phyloP scores from a whole-genome alignment of 1,139 yeast species.

The Dujonia santamariae region DNA sequence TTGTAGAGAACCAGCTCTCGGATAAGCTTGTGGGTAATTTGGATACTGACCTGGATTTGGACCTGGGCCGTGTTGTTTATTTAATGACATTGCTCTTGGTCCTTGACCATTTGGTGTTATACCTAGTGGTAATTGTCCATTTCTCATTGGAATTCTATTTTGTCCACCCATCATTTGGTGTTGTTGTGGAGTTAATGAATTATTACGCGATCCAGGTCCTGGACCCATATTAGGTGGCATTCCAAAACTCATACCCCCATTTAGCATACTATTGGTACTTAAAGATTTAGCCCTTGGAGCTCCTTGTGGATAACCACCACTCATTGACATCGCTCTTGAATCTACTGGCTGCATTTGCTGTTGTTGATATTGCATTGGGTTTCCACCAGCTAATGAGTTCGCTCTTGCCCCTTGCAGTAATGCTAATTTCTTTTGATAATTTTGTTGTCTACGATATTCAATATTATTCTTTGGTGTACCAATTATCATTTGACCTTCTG shows the following conservation, averaged over 20 bases:
- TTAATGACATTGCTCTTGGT: slow-evolving; percentile 25
- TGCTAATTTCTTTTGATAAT: slow-evolving; percentile 62
- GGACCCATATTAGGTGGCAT: slow-evolving; percentile 7
- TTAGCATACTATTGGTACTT: slow-evolving; percentile 13
- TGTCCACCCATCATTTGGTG: slow-evolving; percentile 2
- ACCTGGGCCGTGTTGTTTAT: slow-evolving; percentile 4
- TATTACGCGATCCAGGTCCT: background rate
- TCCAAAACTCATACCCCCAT: slow-evolving; percentile 9
- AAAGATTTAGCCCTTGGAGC: slow-evolving; percentile 30
- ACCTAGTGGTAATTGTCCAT: slow-evolving; percentile 4
- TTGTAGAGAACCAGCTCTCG: slow-evolving; percentile 3
- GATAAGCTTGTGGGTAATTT: slow-evolving; percentile 1
- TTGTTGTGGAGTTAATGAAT: too few relatives aligned
- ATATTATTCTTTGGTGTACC: slow-evolving; percentile 37
- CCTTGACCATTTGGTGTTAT: slow-evolving; percentile 2
- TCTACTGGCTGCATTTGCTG: slow-evolving; percentile 10
- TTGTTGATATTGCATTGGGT: slow-evolving; percentile 30
- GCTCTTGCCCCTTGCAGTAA: slow-evolving; percentile 48
- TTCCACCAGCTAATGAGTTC: slow-evolving; percentile 37
- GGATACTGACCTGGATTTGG: slow-evolving; percentile 7
- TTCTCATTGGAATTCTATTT: slow-evolving; percentile 1
- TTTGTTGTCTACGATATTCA: slow-evolving; percentile 67
- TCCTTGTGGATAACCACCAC: slow-evolving; percentile 15
- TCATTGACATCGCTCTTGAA: slow-evolving; percentile 4
- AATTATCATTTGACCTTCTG: slow-evolving; percentile 17